These are phyloP conservation scores for Diaporthe sp. DNA, from an alignment of 2,329 filamentous ascomycete species.

Conservation along the genomic window DNA sequence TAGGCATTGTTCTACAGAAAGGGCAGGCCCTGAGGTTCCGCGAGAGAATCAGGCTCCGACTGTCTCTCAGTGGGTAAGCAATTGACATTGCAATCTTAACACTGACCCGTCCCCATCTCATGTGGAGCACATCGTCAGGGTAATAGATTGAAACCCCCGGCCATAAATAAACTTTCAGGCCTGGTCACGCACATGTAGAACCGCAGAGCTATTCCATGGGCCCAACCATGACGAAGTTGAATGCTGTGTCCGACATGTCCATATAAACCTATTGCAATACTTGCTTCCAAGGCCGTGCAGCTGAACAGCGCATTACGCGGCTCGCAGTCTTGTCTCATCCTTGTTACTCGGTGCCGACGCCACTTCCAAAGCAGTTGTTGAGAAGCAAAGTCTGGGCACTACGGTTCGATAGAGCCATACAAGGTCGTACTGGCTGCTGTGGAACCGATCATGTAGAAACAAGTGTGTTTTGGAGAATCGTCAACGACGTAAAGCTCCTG, in stretches of 20 bases:
- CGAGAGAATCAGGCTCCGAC: neutral
- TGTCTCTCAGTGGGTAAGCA: neutral
- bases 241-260: neutral
- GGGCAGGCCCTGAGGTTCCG: neutral
- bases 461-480: neutral
- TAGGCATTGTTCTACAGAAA: neutral
- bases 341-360: neutral
- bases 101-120: neutral
- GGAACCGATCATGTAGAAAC: neutral
- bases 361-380: neutral
- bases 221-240: neutral
- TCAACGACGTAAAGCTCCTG: neutral
- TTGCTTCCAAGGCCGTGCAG: neutral
- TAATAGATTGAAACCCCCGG: no score
- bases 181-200: neutral
- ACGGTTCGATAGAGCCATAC: neutral
- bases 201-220: neutral
- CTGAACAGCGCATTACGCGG: neutral
- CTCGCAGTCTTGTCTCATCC: neutral
- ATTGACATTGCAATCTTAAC: neutral
- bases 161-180: neutral
- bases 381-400: neutral
- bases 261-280: neutral
- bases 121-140: no score
- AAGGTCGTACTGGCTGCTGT: neutral